Evolutionary conservation across 805 yeast genomes (phyloP), one percentile per base, ranked within the genome.

Genomic region (Zygoascus flipseniorum): DNA sequence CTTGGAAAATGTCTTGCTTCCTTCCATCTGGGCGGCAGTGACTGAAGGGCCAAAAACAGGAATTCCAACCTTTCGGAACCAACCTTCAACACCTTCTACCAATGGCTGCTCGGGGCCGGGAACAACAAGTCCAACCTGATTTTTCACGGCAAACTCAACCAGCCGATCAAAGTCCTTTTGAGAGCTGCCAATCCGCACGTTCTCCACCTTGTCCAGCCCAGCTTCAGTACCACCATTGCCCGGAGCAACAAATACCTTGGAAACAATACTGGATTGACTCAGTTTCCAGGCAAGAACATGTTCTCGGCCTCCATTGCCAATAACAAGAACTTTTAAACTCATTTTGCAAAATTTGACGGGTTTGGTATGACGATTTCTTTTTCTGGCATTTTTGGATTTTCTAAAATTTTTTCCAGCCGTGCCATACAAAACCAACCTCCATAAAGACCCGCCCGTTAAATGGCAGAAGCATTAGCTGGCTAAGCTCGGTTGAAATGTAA

Each of bases 81-180:
- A 73, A 16, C 83, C 69, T 28, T 90, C 69, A 56, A 93, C 82
- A 50, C 99, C 99, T 64, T 93, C 97, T 32, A 95, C 97, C 57
- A 95, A 76, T 39, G 99, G 98, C 72, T 89, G 96, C 72, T 93
- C 99, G n/a, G 99, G 99, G 35, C 99, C 99, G 39, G 99, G 98
- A 45, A 93, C 76, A 5, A 89, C 98, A 53, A 93, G 74, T 50
- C 75, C 78, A 52, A 93, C 77, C 5, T 78, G 62, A 52, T 90
- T 73, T 31, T 79, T 79, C 14, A 75, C 66, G 5, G 97, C 96
- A 69, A 90, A 90, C 54, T 81, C 72, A 53, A 82, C 87, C 56
- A 93, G 76, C 32, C 73, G 71, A 1, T 76, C 76, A 62, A 93
- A 93, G 60, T 89, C 85, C n/a, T 70, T 72, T 56, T 82, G 79